Conservation (phyloP, 2,329 filamentous ascomycete species). For the Aquanectria penicillioides region DNA sequence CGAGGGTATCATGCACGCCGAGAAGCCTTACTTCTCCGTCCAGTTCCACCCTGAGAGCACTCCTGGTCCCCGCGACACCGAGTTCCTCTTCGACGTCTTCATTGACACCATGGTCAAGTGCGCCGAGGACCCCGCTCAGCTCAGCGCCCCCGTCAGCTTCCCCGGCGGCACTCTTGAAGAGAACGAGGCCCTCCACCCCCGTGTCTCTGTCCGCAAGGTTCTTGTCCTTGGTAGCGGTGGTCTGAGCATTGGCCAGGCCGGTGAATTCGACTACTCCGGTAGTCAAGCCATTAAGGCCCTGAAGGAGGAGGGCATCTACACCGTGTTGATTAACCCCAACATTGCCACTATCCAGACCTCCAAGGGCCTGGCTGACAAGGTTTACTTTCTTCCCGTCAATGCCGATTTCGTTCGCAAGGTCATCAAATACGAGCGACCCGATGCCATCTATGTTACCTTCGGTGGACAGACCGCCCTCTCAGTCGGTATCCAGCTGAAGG, state of each 20-base stretch:
- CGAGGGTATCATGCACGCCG: conserved; percentile 91
- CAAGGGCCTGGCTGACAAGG: conserved; percentile 96
- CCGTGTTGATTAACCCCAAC: conserved; percentile 97
- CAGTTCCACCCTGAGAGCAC: conserved; percentile 99
- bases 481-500: conserved; percentile 96
- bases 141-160: conserved; percentile 82
- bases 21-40: conserved; percentile 96
- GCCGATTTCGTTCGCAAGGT: conserved; percentile 98
- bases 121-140: conserved; percentile 71
- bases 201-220: conserved; percentile 91
- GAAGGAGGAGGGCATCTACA: conserved; percentile 98
- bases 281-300: conserved; percentile 98
- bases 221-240: conserved; percentile 94
- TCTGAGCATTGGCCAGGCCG: conserved; percentile 95
- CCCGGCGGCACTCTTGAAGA: conserved; percentile 85
- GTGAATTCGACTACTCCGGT: conserved; percentile 98
- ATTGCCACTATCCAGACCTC: conserved; percentile 99
- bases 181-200: conserved; percentile 79
- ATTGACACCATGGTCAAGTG: conserved; percentile 83
- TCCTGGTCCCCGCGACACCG: conserved; percentile 92
- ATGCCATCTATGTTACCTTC: conserved; percentile 97
- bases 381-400: conserved; percentile 97
- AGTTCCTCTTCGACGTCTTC: conserved; percentile 97
- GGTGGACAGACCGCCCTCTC: conserved; percentile 97
- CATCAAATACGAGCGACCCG: conserved; percentile 91